phyloP scores from a whole-genome alignment of 345 rosid species.

The Kernera saxatilis region DNA sequence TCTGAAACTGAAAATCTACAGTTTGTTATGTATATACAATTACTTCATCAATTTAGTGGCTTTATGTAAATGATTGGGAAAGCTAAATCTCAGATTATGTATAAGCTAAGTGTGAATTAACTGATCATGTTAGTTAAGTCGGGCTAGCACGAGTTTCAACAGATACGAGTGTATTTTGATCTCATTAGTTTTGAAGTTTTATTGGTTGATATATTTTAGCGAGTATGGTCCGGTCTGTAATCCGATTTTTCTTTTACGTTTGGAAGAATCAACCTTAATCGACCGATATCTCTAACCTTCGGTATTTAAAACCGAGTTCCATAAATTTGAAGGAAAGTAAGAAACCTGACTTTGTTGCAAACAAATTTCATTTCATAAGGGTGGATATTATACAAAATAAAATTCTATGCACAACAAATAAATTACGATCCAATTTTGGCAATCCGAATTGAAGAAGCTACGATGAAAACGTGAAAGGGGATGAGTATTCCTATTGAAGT shows the following conservation, averaged over 20 bases:
- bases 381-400: neutral
- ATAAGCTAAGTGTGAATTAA: neutral
- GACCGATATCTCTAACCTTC: too few species aligned
- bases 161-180: neutral
- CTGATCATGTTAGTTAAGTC: neutral
- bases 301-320: neutral
- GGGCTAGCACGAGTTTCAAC: neutral
- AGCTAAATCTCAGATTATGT: neutral
- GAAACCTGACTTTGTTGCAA: neutral
- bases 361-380: neutral
- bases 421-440: neutral
- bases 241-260: neutral
- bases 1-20: neutral
- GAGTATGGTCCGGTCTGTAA: neutral
- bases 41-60: neutral
- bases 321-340: neutral
- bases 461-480: constrained; percentile 36
- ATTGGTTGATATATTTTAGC: neutral
- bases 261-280: too few species aligned
- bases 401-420: constrained; percentile 21
- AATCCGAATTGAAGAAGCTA: constrained; percentile 19
- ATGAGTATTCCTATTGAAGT: constrained; percentile 27
- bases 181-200: neutral
- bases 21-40: constrained; percentile 1
- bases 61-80: neutral